Base-by-base conservation (phyloP, 768 basidiomycete species). In the Boletus reticuloceps region DNA sequence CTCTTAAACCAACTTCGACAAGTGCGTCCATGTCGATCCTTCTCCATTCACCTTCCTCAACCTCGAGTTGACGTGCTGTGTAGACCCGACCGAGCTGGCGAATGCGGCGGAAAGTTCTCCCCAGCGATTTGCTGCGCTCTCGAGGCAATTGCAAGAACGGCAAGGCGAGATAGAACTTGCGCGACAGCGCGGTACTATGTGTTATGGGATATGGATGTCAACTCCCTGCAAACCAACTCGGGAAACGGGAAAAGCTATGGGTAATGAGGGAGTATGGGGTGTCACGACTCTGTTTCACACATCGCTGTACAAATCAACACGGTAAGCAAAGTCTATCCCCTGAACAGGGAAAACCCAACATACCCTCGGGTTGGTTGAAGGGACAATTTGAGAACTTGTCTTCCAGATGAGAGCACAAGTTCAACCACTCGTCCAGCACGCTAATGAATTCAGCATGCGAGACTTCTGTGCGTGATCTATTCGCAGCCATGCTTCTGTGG, bases 1-100 rank as follows among this genome's bases (percentile, higher is more conserved):
- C 72, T 97, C 45, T 88, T 98, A 88, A 69, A 75, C 14, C 82
- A 90, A 66, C 65, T 98, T 19, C 82, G 79, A 55, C 72, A 81
- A 61, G 94, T 91, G 19, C 41, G 53, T 58, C 9, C 27, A 1
- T 42, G 49, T 47, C 29, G 1, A n/a, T 10, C 25, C 14, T 6
- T 41, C 20, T 20, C n/a, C 36, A 16, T 19, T 8, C 12, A 16
- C 8, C 17, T 7, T 25, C 19, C 49, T 32, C 41, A 17, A 6
- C 17, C 49, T 44, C 36, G n/a, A n/a, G 17, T 34, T 56, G 37
- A 58, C 22, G 0, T 20, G 10, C 20, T 39, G 45, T 5, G 19
- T 17, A 96, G 91, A 75, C 77, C 0, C 84, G 93, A 63, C 95
- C 7, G 94, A 96, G 54, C 67, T 97, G 22, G 91, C 86, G 1